Percentiles rank a stretch among this genome's conserved stretches.
Evolutionary conservation across 2,329 filamentous ascomycete species (phyloP).

Genomic region (Xenoacremonium recifei): DNA sequence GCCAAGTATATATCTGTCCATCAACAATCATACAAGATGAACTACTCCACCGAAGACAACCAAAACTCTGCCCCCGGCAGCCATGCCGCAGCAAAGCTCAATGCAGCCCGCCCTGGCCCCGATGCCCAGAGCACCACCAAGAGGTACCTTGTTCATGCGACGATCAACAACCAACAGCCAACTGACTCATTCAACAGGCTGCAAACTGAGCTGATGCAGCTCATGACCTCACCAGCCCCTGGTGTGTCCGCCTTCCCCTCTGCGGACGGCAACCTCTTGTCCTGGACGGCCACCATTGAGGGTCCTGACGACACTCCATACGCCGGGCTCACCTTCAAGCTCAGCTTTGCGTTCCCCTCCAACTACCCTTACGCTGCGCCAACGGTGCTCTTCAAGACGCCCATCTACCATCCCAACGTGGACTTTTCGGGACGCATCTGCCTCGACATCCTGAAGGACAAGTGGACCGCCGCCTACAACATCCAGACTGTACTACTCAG

Average conservation of each 20-base stretch:
- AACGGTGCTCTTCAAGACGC: constrained; percentile 94
- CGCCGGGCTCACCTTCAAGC: constrained; percentile 82
- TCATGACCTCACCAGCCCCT: constrained; percentile 93
- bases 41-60: constrained; percentile 50
- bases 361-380: constrained; percentile 94
- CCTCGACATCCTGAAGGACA: constrained; percentile 96
- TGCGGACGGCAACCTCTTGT: constrained; percentile 83
- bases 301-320: constrained; percentile 93
- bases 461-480: constrained; percentile 98
- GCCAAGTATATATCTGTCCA: no score
- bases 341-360: constrained; percentile 83
- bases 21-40: constrained; percentile 30
- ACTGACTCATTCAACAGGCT: constrained; percentile 54
- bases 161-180: constrained; percentile 6
- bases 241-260: constrained; percentile 95
- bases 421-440: constrained; percentile 97
- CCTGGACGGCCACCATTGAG: constrained; percentile 91
- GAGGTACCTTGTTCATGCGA: constrained; percentile 50
- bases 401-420: constrained; percentile 98
- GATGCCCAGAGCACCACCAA: constrained; percentile 77
- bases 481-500: constrained; percentile 91
- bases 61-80: constrained; percentile 68
- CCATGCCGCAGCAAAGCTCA: constrained; percentile 61
- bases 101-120: constrained; percentile 52
- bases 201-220: constrained; percentile 95